A percentile compares a stretch with the other conserved stretches of the same genome.
Conservation (phyloP, 2,329 filamentous ascomycete genomes). For the Chaetothyriales sp. region DNA sequence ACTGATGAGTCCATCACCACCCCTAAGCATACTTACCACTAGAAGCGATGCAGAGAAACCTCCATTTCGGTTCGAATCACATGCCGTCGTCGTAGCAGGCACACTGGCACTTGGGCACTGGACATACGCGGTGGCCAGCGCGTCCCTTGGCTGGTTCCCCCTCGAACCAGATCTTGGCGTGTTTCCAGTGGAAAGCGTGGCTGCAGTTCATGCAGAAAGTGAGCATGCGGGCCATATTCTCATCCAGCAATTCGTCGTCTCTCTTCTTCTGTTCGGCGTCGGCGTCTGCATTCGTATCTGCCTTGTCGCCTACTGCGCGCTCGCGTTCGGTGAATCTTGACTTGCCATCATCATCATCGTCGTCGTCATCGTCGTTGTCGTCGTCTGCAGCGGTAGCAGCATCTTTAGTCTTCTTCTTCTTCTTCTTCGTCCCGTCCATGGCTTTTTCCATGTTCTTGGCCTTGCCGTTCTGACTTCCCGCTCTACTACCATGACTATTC, state of each 20-base stretch:
- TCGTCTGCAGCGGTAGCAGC: neutral
- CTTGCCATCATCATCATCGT: neutral
- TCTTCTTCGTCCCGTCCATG: neutral
- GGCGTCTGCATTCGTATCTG: neutral
- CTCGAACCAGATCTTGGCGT: conserved; percentile 49
- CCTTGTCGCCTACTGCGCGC: conserved; percentile 1
- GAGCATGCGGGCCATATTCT: conserved; percentile 42
- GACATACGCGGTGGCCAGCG: conserved; percentile 38
- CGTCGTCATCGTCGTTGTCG: conserved; percentile 1
- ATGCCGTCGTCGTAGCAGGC: conserved; percentile 28
- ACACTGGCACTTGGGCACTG: conserved; percentile 42
- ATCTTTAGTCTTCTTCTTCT: conserved; percentile 3
- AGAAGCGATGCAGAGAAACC: too few relatives aligned
- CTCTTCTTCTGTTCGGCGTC: conserved; percentile 3
- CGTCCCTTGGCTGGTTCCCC: conserved; percentile 1
- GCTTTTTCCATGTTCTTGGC: neutral
- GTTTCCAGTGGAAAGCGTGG: conserved; percentile 51
- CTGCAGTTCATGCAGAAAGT: conserved; percentile 50
- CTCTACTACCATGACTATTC: conserved; percentile 16
- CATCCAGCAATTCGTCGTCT: conserved; percentile 19
- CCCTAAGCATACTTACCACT: too few relatives aligned
- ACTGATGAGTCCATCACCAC: too few relatives aligned
- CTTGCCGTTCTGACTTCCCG: conserved; percentile 18
- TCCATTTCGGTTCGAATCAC: too few relatives aligned
- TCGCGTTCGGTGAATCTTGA: conserved; percentile 1